Base-by-base conservation (phyloP, 305 asterid species). In the Fraxinus sp. region DNA sequence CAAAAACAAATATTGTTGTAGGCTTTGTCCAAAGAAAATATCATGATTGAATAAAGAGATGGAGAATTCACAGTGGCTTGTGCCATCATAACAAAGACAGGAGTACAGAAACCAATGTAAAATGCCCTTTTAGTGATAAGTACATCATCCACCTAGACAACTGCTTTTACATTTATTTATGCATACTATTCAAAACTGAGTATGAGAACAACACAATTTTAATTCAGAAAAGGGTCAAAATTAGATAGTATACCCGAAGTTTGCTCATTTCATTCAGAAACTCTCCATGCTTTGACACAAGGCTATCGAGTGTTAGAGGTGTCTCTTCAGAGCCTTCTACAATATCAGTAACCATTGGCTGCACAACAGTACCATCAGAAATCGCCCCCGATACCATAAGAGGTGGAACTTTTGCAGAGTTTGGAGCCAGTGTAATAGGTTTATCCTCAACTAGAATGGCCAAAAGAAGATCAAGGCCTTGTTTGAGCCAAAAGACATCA, bases 401-500 rank as follows among this genome's bases (percentile, higher is more conserved):
- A 71, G 98, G 94, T 30, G 95, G 91, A 78, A 95, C 93, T 88
- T 91, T 97, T 80, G 97, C 99, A 59, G 98, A 93, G 89, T 97
- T 97, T 77, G 99, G 98, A 85, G 99, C 97, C 75, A 97, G 91
- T 2, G 98, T 95, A 77, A 97, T 95, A 73, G 98, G 94, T 88
- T 92, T 97, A 85, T 95, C 95, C 92, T 92, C 99, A 57, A 95
- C 98, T 78, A 95, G 83, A 86, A 97, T 92, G 79, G 99, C 97
- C 90, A 97, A 90, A 82, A 97, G 98, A 84, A 97, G 99, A 89
- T 97, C 99, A 86, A 97, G 99, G 37, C 99, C 99, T 91, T 97
- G 99, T 82, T 97, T 97, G 82, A 97, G 97, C 99, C 99, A 97
- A 86, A 97, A 97, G 52, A 93, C 98, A 87, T 97, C 98, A 86